Evolutionary conservation across 2,329 filamentous ascomycete species (phyloP).

Genomic region (Corynespora cassiicola): DNA sequence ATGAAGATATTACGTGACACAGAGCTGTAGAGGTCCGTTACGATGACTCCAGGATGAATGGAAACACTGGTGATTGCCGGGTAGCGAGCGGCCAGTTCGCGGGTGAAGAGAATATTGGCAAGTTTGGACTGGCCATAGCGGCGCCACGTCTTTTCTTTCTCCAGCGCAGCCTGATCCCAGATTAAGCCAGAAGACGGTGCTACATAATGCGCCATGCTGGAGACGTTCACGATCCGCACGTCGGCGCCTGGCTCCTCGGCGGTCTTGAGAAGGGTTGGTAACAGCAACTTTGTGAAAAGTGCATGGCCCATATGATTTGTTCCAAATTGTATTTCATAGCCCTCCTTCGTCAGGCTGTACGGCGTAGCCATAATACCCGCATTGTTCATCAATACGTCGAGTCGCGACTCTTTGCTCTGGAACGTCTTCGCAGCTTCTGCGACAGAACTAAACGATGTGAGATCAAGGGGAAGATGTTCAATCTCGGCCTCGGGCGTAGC

Average conservation of each 20-base stretch:
- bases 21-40: conserved; percentile 50
- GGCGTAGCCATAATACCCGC: conserved; percentile 52
- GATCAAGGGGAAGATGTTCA: conserved; percentile 49
- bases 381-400: conserved; percentile 57
- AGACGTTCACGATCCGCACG: conserved; percentile 54
- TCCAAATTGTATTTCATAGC: conserved; percentile 59
- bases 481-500: conserved; percentile 43
- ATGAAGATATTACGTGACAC: conserved; percentile 31
- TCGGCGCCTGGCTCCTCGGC: conserved; percentile 46
- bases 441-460: conserved; percentile 50
- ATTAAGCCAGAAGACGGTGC: conserved; percentile 38
- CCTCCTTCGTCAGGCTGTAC: conserved; percentile 51
- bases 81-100: conserved; percentile 51
- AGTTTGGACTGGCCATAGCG: conserved; percentile 60
- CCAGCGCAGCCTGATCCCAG: conserved; percentile 42
- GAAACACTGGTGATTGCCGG: conserved; percentile 53
- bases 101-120: conserved; percentile 56
- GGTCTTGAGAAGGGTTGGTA: conserved; percentile 52
- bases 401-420: conserved; percentile 39
- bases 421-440: conserved; percentile 45
- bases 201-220: conserved; percentile 36
- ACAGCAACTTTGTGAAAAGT: conserved; percentile 54
- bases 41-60: conserved; percentile 58
- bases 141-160: conserved; percentile 32
- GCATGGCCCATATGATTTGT: conserved; percentile 61